These are phyloP conservation scores for Lophiotrema nucula DNA, from an alignment of 495 filamentous ascomycete species.

Conservation along the genomic window DNA sequence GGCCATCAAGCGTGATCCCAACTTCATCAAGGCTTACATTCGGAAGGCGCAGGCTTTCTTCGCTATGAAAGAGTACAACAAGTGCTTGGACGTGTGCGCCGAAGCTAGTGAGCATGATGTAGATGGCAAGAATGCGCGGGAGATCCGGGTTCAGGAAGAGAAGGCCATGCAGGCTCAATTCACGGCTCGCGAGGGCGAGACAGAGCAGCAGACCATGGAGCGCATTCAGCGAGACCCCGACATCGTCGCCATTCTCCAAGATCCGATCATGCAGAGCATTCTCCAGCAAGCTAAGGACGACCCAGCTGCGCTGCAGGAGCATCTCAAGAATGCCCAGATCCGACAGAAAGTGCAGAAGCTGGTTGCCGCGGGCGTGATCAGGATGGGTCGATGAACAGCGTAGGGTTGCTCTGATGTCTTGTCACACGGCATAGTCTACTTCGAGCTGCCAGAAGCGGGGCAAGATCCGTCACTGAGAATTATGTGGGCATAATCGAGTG, in stretches of 20 bases:
- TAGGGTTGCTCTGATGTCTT: not conserved
- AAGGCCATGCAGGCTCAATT: constrained; percentile 94
- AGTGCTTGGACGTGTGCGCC: constrained; percentile 82
- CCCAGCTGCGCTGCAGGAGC: constrained; percentile 86
- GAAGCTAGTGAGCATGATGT: constrained; percentile 77
- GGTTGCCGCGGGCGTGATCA: constrained; percentile 87
- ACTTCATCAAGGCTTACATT: constrained; percentile 93
- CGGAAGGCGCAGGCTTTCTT: constrained; percentile 91
- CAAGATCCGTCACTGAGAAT: too few species aligned
- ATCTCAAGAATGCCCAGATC: constrained; percentile 90
- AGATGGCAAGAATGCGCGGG: constrained; percentile 70
- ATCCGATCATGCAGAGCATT: constrained; percentile 97
- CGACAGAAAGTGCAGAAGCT: constrained; percentile 86
- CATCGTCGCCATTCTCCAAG: constrained; percentile 88
- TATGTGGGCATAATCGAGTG: too few species aligned
- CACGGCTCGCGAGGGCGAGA: constrained; percentile 84
- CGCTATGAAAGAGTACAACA: constrained; percentile 96
- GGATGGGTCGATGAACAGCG: constrained; percentile 58
- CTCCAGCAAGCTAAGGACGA: constrained; percentile 94
- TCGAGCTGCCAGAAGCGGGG: not conserved
- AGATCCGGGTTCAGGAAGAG: constrained; percentile 92
- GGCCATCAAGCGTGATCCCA: constrained; percentile 84
- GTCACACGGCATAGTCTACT: too few species aligned
- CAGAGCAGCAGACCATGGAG: constrained; percentile 93
- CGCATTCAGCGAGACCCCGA: constrained; percentile 90